Percentiles rank a stretch among this genome's conserved stretches.
phyloP scores from a whole-genome alignment of 2,329 filamentous ascomycete genomes.

The Sclerotinia nivalis region DNA sequence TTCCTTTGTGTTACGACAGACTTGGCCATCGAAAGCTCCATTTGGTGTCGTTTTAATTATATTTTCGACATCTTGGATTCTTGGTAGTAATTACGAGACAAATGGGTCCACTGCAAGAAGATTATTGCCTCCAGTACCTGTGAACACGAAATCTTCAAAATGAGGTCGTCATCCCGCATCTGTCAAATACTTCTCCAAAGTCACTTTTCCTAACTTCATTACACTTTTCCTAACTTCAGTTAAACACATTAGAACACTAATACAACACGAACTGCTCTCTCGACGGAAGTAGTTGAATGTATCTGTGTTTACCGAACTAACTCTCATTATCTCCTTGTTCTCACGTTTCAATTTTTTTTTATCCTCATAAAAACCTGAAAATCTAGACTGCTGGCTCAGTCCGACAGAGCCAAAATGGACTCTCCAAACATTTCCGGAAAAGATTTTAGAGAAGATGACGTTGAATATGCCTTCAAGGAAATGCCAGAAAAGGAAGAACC shows the following conservation, averaged over 20 bases:
- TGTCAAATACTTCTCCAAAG: slow-evolving; percentile 11
- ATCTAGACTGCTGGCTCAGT: slow-evolving; percentile 24
- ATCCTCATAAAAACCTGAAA: not conserved
- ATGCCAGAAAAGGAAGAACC: slow-evolving; percentile 9
- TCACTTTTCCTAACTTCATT: slow-evolving; percentile 14
- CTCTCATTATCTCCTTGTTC: slow-evolving; percentile 6
- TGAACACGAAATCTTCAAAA: slow-evolving; percentile 20
- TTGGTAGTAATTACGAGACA: slow-evolving; percentile 22
- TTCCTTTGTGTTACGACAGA: slow-evolving; percentile 23
- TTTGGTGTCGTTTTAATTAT: slow-evolving; percentile 19
- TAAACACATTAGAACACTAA: slow-evolving; percentile 1
- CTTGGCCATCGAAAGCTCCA: slow-evolving; percentile 17
- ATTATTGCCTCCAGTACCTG: slow-evolving; percentile 1
- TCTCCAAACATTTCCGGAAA: not conserved
- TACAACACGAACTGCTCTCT: slow-evolving; percentile 12
- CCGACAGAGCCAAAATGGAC: slow-evolving; percentile 16
- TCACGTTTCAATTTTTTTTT: not conserved
- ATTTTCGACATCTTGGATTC: slow-evolving; percentile 11
- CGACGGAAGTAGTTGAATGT: slow-evolving; percentile 4
- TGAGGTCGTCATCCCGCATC: slow-evolving; percentile 18
- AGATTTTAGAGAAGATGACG: not conserved
- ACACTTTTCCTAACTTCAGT: slow-evolving; percentile 2
- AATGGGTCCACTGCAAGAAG: slow-evolving; percentile 10
- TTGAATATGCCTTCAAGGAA: slow-evolving; percentile 2
- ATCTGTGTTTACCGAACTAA: slow-evolving; percentile 2